These are phyloP conservation scores for Rubroboletus pulcherrimus DNA, from an alignment of 768 basidiomycete genomes.

Conservation along the genomic window DNA sequence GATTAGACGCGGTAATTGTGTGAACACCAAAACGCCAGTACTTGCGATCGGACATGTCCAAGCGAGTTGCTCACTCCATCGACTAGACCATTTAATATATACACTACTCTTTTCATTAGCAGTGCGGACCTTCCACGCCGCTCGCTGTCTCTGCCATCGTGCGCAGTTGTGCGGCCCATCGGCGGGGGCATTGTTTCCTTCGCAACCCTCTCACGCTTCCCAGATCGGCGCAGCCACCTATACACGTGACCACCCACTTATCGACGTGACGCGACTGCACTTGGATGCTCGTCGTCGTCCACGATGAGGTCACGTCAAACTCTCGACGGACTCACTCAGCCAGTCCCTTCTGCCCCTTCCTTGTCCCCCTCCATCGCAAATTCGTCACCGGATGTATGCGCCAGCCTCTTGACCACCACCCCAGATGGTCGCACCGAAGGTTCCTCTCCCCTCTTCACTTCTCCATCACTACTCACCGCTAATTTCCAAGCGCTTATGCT, in stretches of 20 bases:
- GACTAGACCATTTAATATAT: neutral
- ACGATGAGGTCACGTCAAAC: conserved; percentile 18
- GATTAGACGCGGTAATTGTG: conserved; percentile 15
- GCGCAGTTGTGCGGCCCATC: conserved; percentile 5
- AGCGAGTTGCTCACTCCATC: neutral
- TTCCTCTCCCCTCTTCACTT: conserved; percentile 18
- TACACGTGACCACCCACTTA: conserved; percentile 13
- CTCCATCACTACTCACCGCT: neutral
- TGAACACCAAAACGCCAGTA: neutral
- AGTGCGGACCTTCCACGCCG: neutral
- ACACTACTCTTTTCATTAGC: conserved; percentile 4
- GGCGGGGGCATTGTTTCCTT: conserved; percentile 2
- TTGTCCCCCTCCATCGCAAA: conserved; percentile 5
- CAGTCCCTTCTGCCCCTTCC: conserved; percentile 26
- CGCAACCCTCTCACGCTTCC: conserved; percentile 10
- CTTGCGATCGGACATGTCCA: neutral
- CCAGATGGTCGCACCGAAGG: conserved; percentile 65
- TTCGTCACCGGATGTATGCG: conserved; percentile 52
- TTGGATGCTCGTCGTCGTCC: conserved; percentile 3
- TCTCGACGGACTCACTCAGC: conserved; percentile 27
- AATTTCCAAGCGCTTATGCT: conserved; percentile 50
- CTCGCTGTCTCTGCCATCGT: conserved; percentile 10
- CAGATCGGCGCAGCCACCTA: neutral
- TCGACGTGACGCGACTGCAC: conserved; percentile 6
- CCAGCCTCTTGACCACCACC: conserved; percentile 61